A percentile compares a stretch with the other conserved stretches of the same genome.
phyloP scores from a whole-genome alignment of 2,329 filamentous ascomycete genomes.

The Thielaviopsis ethacetica region DNA sequence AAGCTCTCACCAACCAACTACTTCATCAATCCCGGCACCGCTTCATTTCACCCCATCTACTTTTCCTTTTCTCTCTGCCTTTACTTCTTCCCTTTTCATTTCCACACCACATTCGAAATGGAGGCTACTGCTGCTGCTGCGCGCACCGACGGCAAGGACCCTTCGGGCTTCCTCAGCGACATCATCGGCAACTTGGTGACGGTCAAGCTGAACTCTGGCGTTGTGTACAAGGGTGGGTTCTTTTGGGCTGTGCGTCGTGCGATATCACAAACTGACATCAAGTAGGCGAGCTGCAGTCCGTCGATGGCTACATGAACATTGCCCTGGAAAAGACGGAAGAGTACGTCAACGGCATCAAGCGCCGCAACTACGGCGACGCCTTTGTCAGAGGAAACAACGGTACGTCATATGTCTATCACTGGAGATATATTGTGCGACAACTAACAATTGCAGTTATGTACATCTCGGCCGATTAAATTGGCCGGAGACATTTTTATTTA shows the following conservation, averaged over 20 bases:
- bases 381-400: slow-evolving; percentile 96
- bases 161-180: slow-evolving; percentile 80
- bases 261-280: neutral
- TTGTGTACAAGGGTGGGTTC: slow-evolving; percentile 77
- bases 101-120: slow-evolving; percentile 50
- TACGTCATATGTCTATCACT: too few relatives aligned
- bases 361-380: slow-evolving; percentile 77
- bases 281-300: slow-evolving; percentile 81
- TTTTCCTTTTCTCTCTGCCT: neutral
- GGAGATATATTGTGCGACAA: neutral
- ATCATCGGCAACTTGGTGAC: slow-evolving; percentile 90
- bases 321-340: slow-evolving; percentile 91
- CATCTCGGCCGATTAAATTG: slow-evolving; percentile 45
- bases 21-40: neutral
- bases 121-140: slow-evolving; percentile 28
- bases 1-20: neutral
- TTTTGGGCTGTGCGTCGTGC: neutral
- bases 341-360: slow-evolving; percentile 69
- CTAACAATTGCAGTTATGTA: slow-evolving; percentile 43
- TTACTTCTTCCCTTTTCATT: neutral
- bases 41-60: neutral
- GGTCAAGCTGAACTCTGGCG: slow-evolving; percentile 96
- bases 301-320: slow-evolving; percentile 99
- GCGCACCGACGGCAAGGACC: slow-evolving; percentile 68
- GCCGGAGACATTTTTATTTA: slow-evolving; percentile 12